A percentile compares a stretch with the other conserved stretches of the same genome.
Evolutionary conservation across 2,329 filamentous ascomycete species (phyloP).

Genomic region (Helotiales sp.): DNA sequence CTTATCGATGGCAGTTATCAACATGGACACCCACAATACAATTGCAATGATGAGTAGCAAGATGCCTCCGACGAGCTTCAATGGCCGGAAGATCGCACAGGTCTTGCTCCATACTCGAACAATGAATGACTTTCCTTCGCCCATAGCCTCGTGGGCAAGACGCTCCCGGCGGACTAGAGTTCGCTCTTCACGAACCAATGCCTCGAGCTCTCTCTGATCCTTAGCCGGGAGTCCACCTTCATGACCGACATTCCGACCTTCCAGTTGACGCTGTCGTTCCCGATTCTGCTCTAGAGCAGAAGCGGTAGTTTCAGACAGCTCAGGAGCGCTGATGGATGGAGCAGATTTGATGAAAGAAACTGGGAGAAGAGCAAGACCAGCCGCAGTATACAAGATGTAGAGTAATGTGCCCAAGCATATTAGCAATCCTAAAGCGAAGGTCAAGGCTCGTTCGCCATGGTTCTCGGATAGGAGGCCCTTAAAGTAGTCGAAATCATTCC

Average conservation of each 20-base stretch:
- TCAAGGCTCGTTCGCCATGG: constrained; percentile 87
- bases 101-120: constrained; percentile 77
- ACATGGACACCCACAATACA: constrained; percentile 85
- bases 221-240: constrained; percentile 76
- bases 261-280: constrained; percentile 88
- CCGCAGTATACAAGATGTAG: constrained; percentile 85
- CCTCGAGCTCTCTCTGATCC: constrained; percentile 85
- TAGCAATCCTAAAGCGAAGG: constrained; percentile 85
- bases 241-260: constrained; percentile 78
- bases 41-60: constrained; percentile 73
- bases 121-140: constrained; percentile 73
- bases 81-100: constrained; percentile 78
- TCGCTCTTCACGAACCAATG: constrained; percentile 84
- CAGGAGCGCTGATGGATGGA: constrained; percentile 79
- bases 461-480: constrained; percentile 81
- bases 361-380: constrained; percentile 85
- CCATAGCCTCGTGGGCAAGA: constrained; percentile 78
- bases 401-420: constrained; percentile 83
- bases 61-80: constrained; percentile 85
- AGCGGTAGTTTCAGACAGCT: constrained; percentile 73
- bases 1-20: constrained; percentile 95
- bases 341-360: constrained; percentile 90
- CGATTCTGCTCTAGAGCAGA: constrained; percentile 83
- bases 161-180: constrained; percentile 88
- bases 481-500: constrained; percentile 90